Evolutionary conservation across 805 yeast species (phyloP).

Genomic region (Zygotorulaspora danielsina): DNA sequence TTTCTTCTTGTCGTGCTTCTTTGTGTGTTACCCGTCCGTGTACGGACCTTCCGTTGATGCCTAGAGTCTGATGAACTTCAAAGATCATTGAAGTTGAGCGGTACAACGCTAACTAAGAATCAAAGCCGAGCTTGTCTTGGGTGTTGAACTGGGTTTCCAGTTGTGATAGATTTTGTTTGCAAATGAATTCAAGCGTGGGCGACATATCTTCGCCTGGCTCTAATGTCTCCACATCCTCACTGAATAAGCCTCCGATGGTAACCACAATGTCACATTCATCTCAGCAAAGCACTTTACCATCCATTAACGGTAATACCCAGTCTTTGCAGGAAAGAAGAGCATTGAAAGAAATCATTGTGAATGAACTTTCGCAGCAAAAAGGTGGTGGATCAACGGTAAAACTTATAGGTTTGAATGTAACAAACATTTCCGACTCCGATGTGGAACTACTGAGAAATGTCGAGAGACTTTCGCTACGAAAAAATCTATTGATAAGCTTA

Average conservation of each 20-base stretch:
- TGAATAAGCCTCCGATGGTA: background rate
- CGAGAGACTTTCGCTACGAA: constrained; percentile 51
- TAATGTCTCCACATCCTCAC: background rate
- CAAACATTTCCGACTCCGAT: constrained; percentile 38
- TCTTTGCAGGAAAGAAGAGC: constrained; percentile 7
- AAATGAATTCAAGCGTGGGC: background rate
- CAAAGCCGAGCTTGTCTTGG: too few species aligned
- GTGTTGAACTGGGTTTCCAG: too few species aligned
- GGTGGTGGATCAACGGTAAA: constrained; percentile 32
- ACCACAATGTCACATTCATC: background rate
- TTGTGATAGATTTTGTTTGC: too few species aligned
- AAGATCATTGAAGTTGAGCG: too few species aligned
- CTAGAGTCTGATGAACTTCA: too few species aligned
- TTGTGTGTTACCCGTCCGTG: too few species aligned
- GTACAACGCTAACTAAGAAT: too few species aligned
- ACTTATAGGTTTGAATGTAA: constrained; percentile 39
- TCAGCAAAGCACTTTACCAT: background rate
- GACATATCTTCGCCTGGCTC: background rate
- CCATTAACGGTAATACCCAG: constrained; percentile 1
- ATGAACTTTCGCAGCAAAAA: constrained; percentile 17
- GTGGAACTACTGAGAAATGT: constrained; percentile 38
- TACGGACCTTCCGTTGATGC: too few species aligned
- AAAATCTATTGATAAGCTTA: constrained; percentile 44
- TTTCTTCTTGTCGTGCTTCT: too few species aligned
- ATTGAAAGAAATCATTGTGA: constrained; percentile 10